Base-by-base conservation (phyloP, 1,284 basidiomycete genomes). In the Ganoderma sp. region DNA sequence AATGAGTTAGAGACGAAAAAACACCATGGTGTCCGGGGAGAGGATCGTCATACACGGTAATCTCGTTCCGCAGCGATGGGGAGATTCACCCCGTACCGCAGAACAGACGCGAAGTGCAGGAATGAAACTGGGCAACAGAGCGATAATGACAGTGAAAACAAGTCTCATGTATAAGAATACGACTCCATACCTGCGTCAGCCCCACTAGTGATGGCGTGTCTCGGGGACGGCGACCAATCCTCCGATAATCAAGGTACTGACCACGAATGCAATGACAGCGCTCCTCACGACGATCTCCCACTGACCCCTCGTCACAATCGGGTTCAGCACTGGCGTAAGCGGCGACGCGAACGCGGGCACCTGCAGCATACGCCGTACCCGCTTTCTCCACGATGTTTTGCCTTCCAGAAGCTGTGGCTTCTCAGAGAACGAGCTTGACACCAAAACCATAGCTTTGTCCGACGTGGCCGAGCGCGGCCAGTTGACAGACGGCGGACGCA, bases 311-410 rank as follows among this genome's bases (percentile, higher is more conserved):
- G 87, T 84, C 61, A 93, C 86, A 64, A 90, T 82, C n/a, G 90
- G 89, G 70, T 85, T 90, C 60, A 90, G 82, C 37, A 93, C 82
- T 54, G 83, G 84, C 57, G 92, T 93, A 64, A 93, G 79, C 37
- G 91, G 90, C 32, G 84, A 80, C 22, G 87, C 84, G 70, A 93
- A 93, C 67, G 89, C 88, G 2, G 91, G 91, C 8, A 92, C 90
- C 32, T 84, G 80, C 63, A 83, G 83, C 68, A 89, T 83, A 69
- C 82, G 77, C 68, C 83, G 80, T 73, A 85, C 82, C 52, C 84
- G 81, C 68, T 79, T 77, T 64, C 76, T 79, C 69, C 76, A 77
- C 32, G 70, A 64, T 63, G 63, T 43, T 68, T 57, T 69, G 34
- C 43, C 22, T 2, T 52, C 39, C 37, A 39, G 7, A 8, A 9